Percentiles rank a stretch among this genome's conserved stretches.
These are phyloP conservation scores for Alternaria sp. DNA, from an alignment of 2,329 filamentous ascomycete genomes.

Conservation along the genomic window DNA sequence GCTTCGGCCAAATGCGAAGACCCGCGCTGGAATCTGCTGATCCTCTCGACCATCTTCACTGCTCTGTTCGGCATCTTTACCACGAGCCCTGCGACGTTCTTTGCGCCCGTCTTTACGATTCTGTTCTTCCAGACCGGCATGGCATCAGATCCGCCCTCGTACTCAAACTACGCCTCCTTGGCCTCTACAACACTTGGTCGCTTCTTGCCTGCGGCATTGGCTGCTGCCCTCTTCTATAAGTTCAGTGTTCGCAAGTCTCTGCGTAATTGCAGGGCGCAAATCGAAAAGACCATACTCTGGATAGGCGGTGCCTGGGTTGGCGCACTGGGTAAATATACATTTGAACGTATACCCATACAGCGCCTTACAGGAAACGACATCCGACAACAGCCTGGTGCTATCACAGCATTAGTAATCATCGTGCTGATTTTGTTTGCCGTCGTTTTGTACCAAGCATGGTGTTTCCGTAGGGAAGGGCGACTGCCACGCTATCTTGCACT, in stretches of 20 bases:
- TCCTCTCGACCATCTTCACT: conserved; percentile 42
- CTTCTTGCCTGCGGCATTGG: conserved; percentile 45
- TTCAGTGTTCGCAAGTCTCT: conserved; percentile 38
- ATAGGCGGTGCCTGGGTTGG: conserved; percentile 46
- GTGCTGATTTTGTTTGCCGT: conserved; percentile 35
- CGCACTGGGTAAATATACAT: conserved; percentile 41
- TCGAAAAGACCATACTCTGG: conserved; percentile 49
- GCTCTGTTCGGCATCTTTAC: conserved; percentile 40
- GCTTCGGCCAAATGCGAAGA: conserved; percentile 36
- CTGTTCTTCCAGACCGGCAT: conserved; percentile 46
- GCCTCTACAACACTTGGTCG: conserved; percentile 40
- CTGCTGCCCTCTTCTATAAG: conserved; percentile 37
- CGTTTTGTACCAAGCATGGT: conserved; percentile 42
- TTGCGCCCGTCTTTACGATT: conserved; percentile 37
- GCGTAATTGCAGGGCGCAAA: conserved; percentile 35
- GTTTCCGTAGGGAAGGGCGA: conserved; percentile 42
- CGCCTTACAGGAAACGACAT: conserved; percentile 47
- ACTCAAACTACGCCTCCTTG: conserved; percentile 36
- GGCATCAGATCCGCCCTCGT: conserved; percentile 45
- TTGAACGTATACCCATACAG: conserved; percentile 45
- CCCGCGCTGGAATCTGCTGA: conserved; percentile 43
- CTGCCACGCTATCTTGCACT: conserved; percentile 78
- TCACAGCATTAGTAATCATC: conserved; percentile 43
- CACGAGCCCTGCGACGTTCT: conserved; percentile 38
- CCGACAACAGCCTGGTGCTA: conserved; percentile 47